phyloP scores from a whole-genome alignment of 352 stramenopile species.

The Aphanomyces stellatus region DNA sequence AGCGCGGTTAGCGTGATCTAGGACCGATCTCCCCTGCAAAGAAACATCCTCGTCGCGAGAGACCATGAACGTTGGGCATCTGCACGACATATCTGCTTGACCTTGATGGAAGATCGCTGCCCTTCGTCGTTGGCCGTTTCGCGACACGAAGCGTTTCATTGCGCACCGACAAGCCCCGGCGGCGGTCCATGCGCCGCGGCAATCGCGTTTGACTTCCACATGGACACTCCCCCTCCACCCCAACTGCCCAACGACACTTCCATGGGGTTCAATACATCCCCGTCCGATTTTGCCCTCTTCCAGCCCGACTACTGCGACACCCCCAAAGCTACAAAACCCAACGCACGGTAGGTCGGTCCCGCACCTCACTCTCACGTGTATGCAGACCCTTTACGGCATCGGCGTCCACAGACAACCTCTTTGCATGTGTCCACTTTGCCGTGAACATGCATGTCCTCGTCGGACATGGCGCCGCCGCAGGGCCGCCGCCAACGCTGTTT shows the following conservation, averaged over 20 bases:
- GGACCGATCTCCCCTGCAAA: too few relatives aligned
- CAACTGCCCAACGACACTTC: neutral
- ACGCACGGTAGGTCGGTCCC: neutral
- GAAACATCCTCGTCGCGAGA: too few relatives aligned
- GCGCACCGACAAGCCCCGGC: too few relatives aligned
- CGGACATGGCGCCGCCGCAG: too few relatives aligned
- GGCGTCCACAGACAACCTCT: slow-evolving; percentile 8
- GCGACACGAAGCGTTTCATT: neutral
- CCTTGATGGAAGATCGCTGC: too few relatives aligned
- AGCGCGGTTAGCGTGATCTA: too few relatives aligned
- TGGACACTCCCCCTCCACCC: neutral
- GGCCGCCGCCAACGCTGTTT: neutral
- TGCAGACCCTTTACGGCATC: slow-evolving; percentile 17
- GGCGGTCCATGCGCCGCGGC: too few relatives aligned
- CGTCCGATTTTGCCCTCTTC: neutral
- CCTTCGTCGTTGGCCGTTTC: too few relatives aligned
- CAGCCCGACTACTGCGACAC: slow-evolving; percentile 17
- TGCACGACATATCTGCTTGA: too few relatives aligned
- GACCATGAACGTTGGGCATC: too few relatives aligned
- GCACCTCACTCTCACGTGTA: neutral
- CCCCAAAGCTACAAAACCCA: slow-evolving; percentile 5
- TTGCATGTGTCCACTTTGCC: neutral
- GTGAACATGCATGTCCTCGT: neutral
- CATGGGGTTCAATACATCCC: neutral
- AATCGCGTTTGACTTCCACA: too few relatives aligned